Percentiles rank a stretch among this genome's conserved stretches.
phyloP scores from a whole-genome alignment of 2,329 filamentous ascomycete genomes.

The Phyllosticta capitalensis region DNA sequence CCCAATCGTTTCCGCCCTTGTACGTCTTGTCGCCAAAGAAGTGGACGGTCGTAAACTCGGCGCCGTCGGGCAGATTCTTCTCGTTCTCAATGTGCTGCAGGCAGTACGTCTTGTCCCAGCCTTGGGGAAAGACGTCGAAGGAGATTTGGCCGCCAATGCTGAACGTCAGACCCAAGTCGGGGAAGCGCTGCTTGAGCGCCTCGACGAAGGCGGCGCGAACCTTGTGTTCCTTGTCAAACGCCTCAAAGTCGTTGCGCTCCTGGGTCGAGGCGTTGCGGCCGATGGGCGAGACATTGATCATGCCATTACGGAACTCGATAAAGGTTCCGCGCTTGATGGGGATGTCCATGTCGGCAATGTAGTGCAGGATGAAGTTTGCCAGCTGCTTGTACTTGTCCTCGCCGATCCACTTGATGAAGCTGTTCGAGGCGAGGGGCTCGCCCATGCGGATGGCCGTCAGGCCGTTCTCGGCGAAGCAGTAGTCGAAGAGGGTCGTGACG shows the following conservation, averaged over 20 bases:
- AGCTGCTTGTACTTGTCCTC: conserved; percentile 77
- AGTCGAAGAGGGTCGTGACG: conserved; percentile 88
- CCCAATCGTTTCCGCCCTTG: conserved; percentile 86
- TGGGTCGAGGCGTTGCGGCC: conserved; percentile 74
- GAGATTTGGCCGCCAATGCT: conserved; percentile 96
- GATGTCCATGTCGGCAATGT: conserved; percentile 75
- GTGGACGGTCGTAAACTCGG: conserved; percentile 80
- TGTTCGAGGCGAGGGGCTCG: conserved; percentile 61
- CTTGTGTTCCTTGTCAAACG: conserved; percentile 68
- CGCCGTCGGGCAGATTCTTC: conserved; percentile 52
- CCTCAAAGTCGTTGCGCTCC: conserved; percentile 75
- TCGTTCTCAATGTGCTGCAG: conserved; percentile 78
- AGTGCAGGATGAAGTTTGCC: conserved; percentile 66
- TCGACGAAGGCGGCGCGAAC: conserved; percentile 69
- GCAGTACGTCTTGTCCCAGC: conserved; percentile 99
- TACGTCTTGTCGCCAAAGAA: conserved; percentile 98
- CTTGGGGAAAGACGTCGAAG: conserved; percentile 92
- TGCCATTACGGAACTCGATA: conserved; percentile 82
- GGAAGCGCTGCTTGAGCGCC: conserved; percentile 69
- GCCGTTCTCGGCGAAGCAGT: conserved; percentile 95
- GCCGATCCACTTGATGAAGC: conserved; percentile 87
- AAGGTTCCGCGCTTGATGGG: conserved; percentile 79
- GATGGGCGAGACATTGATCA: conserved; percentile 78
- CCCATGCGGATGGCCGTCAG: conserved; percentile 84
- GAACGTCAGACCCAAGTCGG: conserved; percentile 78